These are phyloP conservation scores for Colletotrichum tropicale DNA, from an alignment of 2,329 filamentous ascomycete genomes.

Conservation along the genomic window DNA sequence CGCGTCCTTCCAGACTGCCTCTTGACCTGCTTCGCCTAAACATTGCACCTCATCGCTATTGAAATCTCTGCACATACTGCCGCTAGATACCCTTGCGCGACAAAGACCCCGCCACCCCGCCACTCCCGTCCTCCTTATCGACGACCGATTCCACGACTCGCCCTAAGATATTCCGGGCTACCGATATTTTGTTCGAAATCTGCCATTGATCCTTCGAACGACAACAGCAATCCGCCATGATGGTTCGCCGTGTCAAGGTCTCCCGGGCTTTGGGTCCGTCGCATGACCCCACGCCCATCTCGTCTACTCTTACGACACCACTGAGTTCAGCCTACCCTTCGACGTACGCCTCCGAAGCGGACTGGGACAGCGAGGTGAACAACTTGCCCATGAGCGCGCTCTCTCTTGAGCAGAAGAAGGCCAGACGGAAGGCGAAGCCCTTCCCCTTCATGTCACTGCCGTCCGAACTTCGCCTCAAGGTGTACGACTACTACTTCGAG, in stretches of 20 bases:
- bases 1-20: conserved; percentile 30
- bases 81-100: neutral
- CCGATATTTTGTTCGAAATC: neutral
- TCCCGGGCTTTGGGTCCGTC: conserved; percentile 32
- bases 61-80: conserved; percentile 19
- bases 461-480: conserved; percentile 70
- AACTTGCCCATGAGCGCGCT: conserved; percentile 47
- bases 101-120: conserved; percentile 9
- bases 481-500: conserved; percentile 69
- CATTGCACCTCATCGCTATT: neutral
- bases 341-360: conserved; percentile 39
- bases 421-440: conserved; percentile 34
- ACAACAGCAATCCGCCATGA: neutral
- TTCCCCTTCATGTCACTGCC: conserved; percentile 74
- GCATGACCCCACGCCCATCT: conserved; percentile 16
- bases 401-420: conserved; percentile 34
- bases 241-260: conserved; percentile 30
- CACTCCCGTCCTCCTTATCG: neutral
- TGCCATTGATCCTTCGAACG: neutral
- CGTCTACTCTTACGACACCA: conserved; percentile 37
- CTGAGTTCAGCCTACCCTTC: conserved; percentile 40
- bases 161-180: neutral
- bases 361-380: conserved; percentile 45
- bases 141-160: neutral
- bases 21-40: neutral